phyloP scores from a whole-genome alignment of 1,284 basidiomycete genomes.

The Puccinia coronata region DNA sequence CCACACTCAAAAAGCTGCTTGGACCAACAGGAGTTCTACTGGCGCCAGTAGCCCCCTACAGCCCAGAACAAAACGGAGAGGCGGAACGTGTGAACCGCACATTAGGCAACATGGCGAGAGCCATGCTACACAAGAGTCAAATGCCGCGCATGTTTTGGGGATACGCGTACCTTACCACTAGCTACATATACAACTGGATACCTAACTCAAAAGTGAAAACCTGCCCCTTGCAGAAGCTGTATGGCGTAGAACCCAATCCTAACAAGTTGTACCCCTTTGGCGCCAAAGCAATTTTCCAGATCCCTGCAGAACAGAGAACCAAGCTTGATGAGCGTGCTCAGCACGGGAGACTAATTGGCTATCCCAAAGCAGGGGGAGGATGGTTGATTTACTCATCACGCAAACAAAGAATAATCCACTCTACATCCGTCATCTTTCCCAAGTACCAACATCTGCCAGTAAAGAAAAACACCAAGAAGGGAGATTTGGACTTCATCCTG shows the following conservation, averaged over 20 bases:
- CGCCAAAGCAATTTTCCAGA: background rate
- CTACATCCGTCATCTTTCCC: background rate
- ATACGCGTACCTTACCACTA: background rate
- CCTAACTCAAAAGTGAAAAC: background rate
- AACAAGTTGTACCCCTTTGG: constrained; percentile 19
- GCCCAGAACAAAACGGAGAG: constrained; percentile 30
- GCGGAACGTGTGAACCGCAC: constrained; percentile 30
- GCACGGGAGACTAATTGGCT: background rate
- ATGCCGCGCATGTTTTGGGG: constrained; percentile 1
- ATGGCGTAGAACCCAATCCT: background rate
- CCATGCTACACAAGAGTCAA: constrained; percentile 9
- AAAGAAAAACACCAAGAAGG: background rate
- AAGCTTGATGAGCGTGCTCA: background rate
- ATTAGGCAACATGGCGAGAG: background rate
- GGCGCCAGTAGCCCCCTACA: background rate
- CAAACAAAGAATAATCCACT: background rate
- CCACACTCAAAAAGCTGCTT: background rate
- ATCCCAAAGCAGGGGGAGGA: background rate
- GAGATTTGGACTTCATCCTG: background rate
- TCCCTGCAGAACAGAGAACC: background rate
- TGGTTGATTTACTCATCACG: background rate
- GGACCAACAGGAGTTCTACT: background rate
- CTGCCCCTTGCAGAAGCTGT: background rate
- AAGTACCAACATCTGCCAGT: background rate
- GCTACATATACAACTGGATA: constrained; percentile 21